Evolutionary conservation across 805 yeast species (phyloP), one percentile per base, ranked within the genome.

Genomic region (Dipodascus geniculatus): DNA sequence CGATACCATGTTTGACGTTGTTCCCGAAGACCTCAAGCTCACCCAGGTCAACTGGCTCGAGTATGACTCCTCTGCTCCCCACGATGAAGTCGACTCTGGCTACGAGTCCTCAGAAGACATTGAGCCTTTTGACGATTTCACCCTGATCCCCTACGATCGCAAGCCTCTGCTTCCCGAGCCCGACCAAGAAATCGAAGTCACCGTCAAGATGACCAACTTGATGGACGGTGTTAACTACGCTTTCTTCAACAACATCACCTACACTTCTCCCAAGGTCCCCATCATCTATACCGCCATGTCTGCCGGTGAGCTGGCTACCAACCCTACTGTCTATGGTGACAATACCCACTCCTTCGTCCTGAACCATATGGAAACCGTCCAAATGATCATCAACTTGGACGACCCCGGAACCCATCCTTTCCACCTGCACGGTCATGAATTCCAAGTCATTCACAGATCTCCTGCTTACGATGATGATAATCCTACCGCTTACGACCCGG

Each of bases 351-450:
- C 96, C 0, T 74, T 77, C 64, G 87, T 91, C 16, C 71, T 91
- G 55, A 78, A 80, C 59, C 74, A 81, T 61, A 77, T 76, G 63
- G 86, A 77, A 62, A 72, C 85, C 55, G 78, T 91, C 33, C 95
- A 91, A 66, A 78, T 91, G 60, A 85, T 86, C 4, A 64, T 91
- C 48, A 91, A 91, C 75, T 90, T 88, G 70, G 71, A 71, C 56
- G 99, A 91, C 69, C 80, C 95, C 3, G 97, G 98, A 66, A 84
- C 77, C 62, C 99, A 91, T 74, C 98, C 99, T 31, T 91, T 91
- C 93, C 99, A 91, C 72, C 73, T 91, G 66, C 99, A 91, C 73
- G 99, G 99, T 52, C 93, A 85, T 68, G 79, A 69, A 51, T 91
- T 90, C 86, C 97, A 91, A 73, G 76, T 85, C 11, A 68, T 88